A percentile compares a stretch with the other conserved stretches of the same genome.
phyloP scores from a whole-genome alignment of 192 early-diverging fungal species.

The Entomortierella lignicola region DNA sequence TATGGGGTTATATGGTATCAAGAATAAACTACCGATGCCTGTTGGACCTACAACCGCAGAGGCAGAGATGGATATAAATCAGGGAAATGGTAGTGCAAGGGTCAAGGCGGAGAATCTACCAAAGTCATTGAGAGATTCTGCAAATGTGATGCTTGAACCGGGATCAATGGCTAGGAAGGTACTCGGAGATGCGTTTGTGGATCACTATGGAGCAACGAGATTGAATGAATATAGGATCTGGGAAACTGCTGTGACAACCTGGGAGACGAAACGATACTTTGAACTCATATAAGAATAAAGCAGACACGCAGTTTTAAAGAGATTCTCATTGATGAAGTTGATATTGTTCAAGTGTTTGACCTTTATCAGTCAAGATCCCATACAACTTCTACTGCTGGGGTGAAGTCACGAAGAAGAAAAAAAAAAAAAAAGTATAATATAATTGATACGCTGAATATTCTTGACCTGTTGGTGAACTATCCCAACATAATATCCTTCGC shows the following conservation, averaged over 20 bases:
- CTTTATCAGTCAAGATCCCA: no score
- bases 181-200: conserved; percentile 80
- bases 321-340: no score
- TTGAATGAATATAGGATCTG: conserved; percentile 79
- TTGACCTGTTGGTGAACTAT: no score
- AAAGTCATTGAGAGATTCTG: conserved; percentile 74
- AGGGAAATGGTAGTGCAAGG: conserved; percentile 29
- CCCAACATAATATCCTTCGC: no score
- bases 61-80: conserved; percentile 1
- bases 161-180: conserved; percentile 76
- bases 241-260: conserved; percentile 78
- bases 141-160: conserved; percentile 67
- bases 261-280: conserved; percentile 76
- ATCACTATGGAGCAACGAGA: conserved; percentile 80
- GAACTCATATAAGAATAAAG: conserved; percentile 78
- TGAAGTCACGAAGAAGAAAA: no score
- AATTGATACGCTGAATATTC: no score
- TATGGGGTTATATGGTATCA: conserved; percentile 78
- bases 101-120: conserved; percentile 56
- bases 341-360: no score
- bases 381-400: no score
- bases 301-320: no score
- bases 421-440: no score
- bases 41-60: conserved; percentile 49
- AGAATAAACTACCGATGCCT: conserved; percentile 63